Conservation (phyloP, 2,329 filamentous ascomycete species). For the Clonostachys chloroleuca region DNA sequence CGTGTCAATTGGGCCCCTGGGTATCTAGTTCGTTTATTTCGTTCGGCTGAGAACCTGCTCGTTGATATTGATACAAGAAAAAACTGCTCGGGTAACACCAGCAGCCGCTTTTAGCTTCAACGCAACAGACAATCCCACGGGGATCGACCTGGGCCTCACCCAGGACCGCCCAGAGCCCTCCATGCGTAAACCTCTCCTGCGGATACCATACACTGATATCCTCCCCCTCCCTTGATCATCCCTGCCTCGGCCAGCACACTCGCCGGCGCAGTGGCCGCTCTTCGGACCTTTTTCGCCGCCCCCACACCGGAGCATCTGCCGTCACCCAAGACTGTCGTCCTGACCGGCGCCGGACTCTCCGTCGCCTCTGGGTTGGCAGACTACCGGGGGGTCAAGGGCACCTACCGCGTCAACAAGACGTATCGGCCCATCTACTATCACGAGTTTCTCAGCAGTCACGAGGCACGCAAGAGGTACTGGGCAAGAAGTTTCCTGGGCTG, state of each 20-base stretch:
- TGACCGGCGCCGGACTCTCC: constrained; percentile 85
- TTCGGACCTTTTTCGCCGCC: constrained; percentile 70
- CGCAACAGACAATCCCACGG: too few species aligned
- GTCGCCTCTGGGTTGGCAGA: constrained; percentile 91
- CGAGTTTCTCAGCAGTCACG: constrained; percentile 80
- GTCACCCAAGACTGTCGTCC: constrained; percentile 41
- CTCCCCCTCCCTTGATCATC: constrained; percentile 68
- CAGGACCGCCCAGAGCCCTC: constrained; percentile 3
- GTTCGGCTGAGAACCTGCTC: too few species aligned
- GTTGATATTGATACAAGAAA: too few species aligned
- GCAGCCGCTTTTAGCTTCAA: too few species aligned
- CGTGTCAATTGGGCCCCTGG: too few species aligned
- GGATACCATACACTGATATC: constrained; percentile 86
- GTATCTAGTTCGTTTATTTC: too few species aligned
- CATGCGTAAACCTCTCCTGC: constrained; percentile 71
- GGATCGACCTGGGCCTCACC: too few species aligned
- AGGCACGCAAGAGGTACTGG: constrained; percentile 91
- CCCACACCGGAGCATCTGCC: constrained; percentile 42
- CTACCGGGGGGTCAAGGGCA: constrained; percentile 85
- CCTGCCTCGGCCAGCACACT: constrained; percentile 68
- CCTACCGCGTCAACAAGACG: constrained; percentile 85
- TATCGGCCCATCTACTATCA: constrained; percentile 91
- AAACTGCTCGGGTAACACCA: too few species aligned
- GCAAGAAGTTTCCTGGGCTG: constrained; percentile 91
- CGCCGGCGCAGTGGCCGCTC: constrained; percentile 69